A percentile compares a stretch with the other conserved stretches of the same genome.
phyloP scores from a whole-genome alignment of 2,329 filamentous ascomycete species.

The Seiridium cupressi region DNA sequence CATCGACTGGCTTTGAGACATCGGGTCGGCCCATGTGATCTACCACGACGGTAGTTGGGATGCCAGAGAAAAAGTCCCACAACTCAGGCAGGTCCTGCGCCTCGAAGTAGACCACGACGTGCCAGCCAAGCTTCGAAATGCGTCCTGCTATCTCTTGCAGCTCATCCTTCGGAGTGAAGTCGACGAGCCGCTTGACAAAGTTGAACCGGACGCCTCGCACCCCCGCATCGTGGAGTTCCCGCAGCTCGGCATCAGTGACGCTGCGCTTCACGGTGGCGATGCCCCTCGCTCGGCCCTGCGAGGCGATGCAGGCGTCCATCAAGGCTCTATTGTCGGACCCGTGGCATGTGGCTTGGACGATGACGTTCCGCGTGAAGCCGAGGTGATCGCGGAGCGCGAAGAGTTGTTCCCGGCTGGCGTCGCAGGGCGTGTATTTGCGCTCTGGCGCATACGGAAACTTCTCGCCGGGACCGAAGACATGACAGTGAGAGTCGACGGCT shows the following conservation, averaged over 20 bases:
- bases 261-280: neutral
- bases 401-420: neutral
- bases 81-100: neutral
- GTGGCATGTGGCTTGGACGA: constrained; percentile 1
- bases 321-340: neutral
- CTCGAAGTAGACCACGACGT: neutral
- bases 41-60: neutral
- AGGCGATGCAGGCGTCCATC: neutral
- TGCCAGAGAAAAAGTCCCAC: neutral
- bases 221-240: neutral
- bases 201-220: neutral
- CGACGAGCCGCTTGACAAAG: constrained; percentile 1
- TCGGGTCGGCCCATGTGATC: neutral
- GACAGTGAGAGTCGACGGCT: neutral
- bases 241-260: neutral
- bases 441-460: constrained; percentile 1
- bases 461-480: neutral
- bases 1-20: neutral
- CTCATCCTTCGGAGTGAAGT: neutral
- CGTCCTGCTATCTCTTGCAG: neutral
- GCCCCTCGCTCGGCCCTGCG: neutral
- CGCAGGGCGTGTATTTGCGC: neutral
- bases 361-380: neutral
- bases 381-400: neutral
- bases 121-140: neutral